Conservation (phyloP, 2,329 filamentous ascomycete genomes). For the Talaromyces sp. region DNA sequence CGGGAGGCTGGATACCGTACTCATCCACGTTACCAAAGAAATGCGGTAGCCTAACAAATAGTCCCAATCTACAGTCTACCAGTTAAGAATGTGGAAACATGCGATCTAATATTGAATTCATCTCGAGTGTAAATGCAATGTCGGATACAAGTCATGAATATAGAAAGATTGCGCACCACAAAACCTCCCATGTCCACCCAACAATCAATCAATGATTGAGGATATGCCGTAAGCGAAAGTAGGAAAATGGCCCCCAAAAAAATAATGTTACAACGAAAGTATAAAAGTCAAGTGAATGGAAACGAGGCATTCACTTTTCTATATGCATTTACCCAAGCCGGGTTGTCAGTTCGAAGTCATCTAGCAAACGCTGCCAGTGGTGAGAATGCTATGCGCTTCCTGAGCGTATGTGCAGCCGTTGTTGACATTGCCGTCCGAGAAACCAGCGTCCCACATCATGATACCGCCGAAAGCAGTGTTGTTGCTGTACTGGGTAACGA, state of each 20-base stretch:
- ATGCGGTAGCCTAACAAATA: background rate
- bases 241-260: too few relatives aligned
- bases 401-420: slow-evolving; percentile 45
- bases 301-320: background rate
- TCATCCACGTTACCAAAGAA: background rate
- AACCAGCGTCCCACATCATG: slow-evolving; percentile 58
- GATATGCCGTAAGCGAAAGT: background rate
- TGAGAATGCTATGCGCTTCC: slow-evolving; percentile 48
- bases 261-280: slow-evolving; percentile 1
- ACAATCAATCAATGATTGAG: background rate
- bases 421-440: slow-evolving; percentile 45
- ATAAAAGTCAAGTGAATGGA: background rate
- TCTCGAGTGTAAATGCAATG: background rate
- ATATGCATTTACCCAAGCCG: background rate
- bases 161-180: background rate
- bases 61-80: background rate
- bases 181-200: background rate
- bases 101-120: background rate
- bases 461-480: slow-evolving; percentile 53
- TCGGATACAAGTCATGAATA: background rate
- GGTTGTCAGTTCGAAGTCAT: background rate
- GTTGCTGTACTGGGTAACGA: slow-evolving; percentile 45
- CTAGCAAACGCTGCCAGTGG: slow-evolving; percentile 14
- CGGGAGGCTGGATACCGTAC: background rate
- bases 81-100: background rate